Evolutionary conservation across 1,139 yeast genomes (phyloP).

Genomic region (Magnusiomyces ingens): DNA sequence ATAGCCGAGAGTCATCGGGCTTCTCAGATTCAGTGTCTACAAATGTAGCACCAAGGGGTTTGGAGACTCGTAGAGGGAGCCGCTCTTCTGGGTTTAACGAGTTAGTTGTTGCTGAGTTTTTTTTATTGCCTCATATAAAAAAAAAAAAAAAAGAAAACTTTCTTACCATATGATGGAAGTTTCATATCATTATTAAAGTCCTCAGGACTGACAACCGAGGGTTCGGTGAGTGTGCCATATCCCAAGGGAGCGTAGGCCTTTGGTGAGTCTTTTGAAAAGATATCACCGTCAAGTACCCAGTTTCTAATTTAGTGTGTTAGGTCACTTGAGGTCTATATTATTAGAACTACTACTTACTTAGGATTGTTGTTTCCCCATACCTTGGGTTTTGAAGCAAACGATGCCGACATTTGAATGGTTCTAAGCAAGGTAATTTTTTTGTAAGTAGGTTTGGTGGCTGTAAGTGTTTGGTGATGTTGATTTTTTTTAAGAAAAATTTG

Average conservation of each 20-base stretch:
- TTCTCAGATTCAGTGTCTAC: constrained; percentile 27
- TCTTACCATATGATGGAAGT: constrained; percentile 26
- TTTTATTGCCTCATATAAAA: not conserved
- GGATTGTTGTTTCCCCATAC: too few species aligned
- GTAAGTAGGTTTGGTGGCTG: not conserved
- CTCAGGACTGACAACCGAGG: constrained; percentile 22
- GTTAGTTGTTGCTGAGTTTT: too few species aligned
- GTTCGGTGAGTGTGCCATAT: constrained; percentile 22
- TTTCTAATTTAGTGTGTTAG: not conserved
- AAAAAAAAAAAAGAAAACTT: not conserved
- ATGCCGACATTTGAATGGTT: too few species aligned
- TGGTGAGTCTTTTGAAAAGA: constrained; percentile 26
- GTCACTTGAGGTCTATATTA: not conserved
- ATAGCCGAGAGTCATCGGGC: constrained; percentile 21
- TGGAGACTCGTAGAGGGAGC: constrained; percentile 20
- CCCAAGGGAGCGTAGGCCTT: constrained; percentile 31
- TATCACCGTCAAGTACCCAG: constrained; percentile 19
- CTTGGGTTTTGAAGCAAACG: too few species aligned
- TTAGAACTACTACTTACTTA: not conserved
- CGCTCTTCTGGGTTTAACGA: constrained; percentile 16
- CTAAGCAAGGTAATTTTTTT: too few species aligned
- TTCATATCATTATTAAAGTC: constrained; percentile 26
- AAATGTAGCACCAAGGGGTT: constrained; percentile 28
- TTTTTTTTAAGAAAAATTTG: not conserved
- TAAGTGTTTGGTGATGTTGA: not conserved